Conservation (phyloP, 768 basidiomycete species). For the Hygrocybe punicea region DNA sequence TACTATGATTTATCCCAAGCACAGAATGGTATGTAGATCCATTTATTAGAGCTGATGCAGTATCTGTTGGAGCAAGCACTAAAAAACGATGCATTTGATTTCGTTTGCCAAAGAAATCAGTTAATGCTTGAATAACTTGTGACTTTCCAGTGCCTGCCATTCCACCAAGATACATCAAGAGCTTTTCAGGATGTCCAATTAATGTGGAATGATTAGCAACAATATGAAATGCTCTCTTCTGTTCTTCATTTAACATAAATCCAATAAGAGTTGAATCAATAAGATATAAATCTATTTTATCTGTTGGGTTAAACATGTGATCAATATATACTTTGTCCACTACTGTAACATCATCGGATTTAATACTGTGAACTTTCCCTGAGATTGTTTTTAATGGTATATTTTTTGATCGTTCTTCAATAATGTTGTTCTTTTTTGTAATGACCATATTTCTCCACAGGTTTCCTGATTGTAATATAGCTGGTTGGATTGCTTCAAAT, state of each 20-base stretch:
- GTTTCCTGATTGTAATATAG: not conserved
- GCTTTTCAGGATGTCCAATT: slow-evolving; percentile 10
- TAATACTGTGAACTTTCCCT: too few relatives aligned
- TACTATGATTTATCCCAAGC: slow-evolving; percentile 23
- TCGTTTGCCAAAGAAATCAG: slow-evolving; percentile 17
- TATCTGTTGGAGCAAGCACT: slow-evolving; percentile 26
- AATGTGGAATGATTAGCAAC: slow-evolving; percentile 22
- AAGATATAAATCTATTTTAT: slow-evolving; percentile 6
- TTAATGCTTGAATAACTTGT: slow-evolving; percentile 28
- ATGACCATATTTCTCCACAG: not conserved
- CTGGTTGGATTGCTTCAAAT: not conserved
- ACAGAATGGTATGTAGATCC: slow-evolving; percentile 39
- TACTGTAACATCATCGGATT: not conserved
- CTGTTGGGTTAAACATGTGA: not conserved
- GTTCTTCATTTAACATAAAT: slow-evolving; percentile 18
- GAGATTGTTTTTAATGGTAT: too few relatives aligned
- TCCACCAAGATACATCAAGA: slow-evolving; percentile 35
- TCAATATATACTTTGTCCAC: slow-evolving; percentile 9
- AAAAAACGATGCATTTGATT: slow-evolving; percentile 24
- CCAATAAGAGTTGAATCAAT: not conserved
- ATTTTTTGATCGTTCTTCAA: not conserved
- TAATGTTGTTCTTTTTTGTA: not conserved
- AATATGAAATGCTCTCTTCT: slow-evolving; percentile 22
- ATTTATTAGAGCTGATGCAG: slow-evolving; percentile 24
- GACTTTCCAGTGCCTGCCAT: slow-evolving; percentile 36